phyloP scores from a whole-genome alignment of 805 yeast species.

The Candida morakotiae region DNA sequence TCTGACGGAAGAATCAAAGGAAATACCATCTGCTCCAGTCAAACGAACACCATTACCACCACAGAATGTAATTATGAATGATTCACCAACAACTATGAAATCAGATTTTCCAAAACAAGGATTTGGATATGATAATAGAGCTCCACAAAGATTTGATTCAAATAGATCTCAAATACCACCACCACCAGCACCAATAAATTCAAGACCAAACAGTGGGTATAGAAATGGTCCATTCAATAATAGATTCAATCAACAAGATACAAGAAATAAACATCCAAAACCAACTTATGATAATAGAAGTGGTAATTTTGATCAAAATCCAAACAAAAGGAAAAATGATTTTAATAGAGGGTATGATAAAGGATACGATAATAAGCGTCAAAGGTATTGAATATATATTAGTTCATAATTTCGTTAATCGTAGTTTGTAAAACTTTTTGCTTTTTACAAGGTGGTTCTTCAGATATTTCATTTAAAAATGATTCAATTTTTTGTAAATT shows the following conservation, averaged over 20 bases:
- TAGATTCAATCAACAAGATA: background rate
- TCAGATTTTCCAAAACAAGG: background rate
- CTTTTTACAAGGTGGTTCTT: conserved; percentile 10
- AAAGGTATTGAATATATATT: conserved; percentile 16
- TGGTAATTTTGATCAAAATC: conserved; percentile 19
- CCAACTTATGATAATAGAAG: conserved; percentile 1
- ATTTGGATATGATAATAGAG: background rate
- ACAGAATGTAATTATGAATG: conserved; percentile 1
- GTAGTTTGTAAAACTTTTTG: background rate
- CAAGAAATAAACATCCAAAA: background rate
- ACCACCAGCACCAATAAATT: conserved; percentile 10
- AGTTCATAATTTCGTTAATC: background rate
- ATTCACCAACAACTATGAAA: background rate
- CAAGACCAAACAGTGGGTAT: conserved; percentile 1
- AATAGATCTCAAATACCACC: conserved; percentile 7
- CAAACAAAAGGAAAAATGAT: conserved; percentile 23
- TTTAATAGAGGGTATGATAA: conserved; percentile 21
- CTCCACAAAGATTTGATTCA: background rate
- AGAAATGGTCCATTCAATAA: conserved; percentile 1
- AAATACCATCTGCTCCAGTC: background rate
- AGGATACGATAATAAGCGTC: conserved; percentile 27
- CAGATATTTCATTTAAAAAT: conserved; percentile 23
- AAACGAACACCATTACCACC: conserved; percentile 9
- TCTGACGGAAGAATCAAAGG: background rate
- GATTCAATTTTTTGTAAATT: conserved; percentile 25